Base-by-base conservation (phyloP, 2,329 filamentous ascomycete species). In the Curvularia sp. region DNA sequence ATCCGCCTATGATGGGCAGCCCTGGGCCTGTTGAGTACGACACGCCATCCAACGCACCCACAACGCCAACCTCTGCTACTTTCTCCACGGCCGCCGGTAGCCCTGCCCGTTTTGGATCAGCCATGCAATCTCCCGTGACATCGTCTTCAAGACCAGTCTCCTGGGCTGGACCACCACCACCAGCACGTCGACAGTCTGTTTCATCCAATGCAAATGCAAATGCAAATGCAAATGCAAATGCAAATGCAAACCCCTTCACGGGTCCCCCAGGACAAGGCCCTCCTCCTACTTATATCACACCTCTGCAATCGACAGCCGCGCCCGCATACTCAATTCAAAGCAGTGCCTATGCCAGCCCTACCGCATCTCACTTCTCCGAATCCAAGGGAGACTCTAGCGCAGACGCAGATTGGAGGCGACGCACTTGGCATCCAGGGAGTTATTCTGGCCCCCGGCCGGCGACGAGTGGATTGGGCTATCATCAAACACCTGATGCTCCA, bases 381-480 rank as follows among this genome's bases (percentile, higher is more conserved):
- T 83, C 85, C 4, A 81, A 89, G 28, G 83, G 89, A 41, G 90
- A 93, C 39, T 90, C 90, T 0, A 80, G 84, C 8, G 86, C 83
- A 19, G 92, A 96, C 62, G 88, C 92, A 41, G 90, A 91, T 54
- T 91, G 88, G 85, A 87, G 93, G 63, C 84, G 93, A 61, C 86
- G 93, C 52, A 97, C 93, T 2, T 97, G 93, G 93, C 93, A 97
- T 77, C 91, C 92, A 0, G 91, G 92, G 61, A 90, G 87, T 10
- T 81, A 82, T 58, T 83, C 85, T 15, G 77, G 77, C 60, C 83
- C 83, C 59, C 81, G 87, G 30, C 86, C 88, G 48, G 84, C 86
- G 15, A 90, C 88, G 13, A 93, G 91, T 76, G 86, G 89, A 15
- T 77, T 96, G 52, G 91, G 86, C 68, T 90, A 91, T 63, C 90